phyloP scores from a whole-genome alignment of 1,139 yeast genomes.

The Taphrina communis region DNA sequence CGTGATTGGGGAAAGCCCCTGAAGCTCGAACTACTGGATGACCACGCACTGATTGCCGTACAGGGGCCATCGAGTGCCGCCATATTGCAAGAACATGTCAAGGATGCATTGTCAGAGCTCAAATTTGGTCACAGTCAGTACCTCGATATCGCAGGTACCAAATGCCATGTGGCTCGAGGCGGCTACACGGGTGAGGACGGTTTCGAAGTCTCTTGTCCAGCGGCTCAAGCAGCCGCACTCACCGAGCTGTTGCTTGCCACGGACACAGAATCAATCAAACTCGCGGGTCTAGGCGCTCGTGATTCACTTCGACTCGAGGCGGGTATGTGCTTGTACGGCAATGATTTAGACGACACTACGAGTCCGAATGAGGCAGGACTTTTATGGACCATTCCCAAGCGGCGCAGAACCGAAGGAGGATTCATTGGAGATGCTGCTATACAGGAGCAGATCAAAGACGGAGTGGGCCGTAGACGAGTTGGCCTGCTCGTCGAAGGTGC shows the following conservation, averaged over 20 bases:
- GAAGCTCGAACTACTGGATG: conserved; percentile 68
- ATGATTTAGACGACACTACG: conserved; percentile 78
- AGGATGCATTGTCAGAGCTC: conserved; percentile 62
- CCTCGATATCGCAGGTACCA: conserved; percentile 58
- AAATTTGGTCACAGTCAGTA: conserved; percentile 76
- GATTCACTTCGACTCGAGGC: conserved; percentile 95
- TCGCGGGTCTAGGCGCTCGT: conserved; percentile 95
- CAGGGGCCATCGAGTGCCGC: conserved; percentile 77
- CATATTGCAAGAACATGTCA: conserved; percentile 68
- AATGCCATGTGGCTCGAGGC: conserved; percentile 68
- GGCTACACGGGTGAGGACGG: conserved; percentile 99
- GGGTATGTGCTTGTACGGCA: conserved; percentile 97
- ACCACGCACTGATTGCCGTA: conserved; percentile 75
- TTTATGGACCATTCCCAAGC: conserved; percentile 86
- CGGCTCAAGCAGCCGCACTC: conserved; percentile 61
- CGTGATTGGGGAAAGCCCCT: conserved; percentile 53
- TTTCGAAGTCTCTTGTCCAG: conserved; percentile 84
- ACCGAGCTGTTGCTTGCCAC: conserved; percentile 65
- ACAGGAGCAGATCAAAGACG: conserved; percentile 68
- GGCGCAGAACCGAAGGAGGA: conserved; percentile 64
- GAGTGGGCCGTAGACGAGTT: conserved; percentile 68
- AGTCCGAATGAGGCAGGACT: conserved; percentile 90
- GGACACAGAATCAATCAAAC: conserved; percentile 63
- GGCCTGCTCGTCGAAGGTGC: conserved; percentile 80
- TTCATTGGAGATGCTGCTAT: conserved; percentile 82